phyloP scores from a whole-genome alignment of 2,329 filamentous ascomycete genomes.

The Colletotrichum navitas region DNA sequence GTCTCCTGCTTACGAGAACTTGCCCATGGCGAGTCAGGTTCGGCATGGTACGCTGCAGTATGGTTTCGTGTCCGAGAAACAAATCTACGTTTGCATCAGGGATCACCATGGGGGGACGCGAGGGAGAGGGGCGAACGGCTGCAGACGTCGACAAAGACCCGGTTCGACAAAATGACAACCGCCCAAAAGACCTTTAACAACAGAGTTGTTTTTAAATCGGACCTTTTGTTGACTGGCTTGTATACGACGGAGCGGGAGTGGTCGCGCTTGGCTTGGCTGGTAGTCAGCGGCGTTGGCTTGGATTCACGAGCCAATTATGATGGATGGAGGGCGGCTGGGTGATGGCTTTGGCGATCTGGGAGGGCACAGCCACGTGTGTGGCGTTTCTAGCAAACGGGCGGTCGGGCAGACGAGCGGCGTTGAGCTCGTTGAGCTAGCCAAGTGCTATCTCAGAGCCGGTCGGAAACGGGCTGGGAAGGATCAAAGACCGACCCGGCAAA shows the following conservation, averaged over 20 bases:
- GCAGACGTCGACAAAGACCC: neutral
- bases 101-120: neutral
- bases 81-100: neutral
- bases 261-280: slow-evolving; percentile 5
- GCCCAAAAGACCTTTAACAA: slow-evolving; percentile 1
- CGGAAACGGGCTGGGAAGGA: neutral
- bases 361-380: slow-evolving; percentile 19
- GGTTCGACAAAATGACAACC: neutral
- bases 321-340: neutral
- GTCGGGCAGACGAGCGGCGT: neutral
- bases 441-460: neutral
- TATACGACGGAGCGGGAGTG: slow-evolving; percentile 1
- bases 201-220: slow-evolving; percentile 14
- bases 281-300: slow-evolving; percentile 6
- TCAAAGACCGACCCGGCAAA: slow-evolving; percentile 2
- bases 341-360: neutral
- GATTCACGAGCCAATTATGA: neutral
- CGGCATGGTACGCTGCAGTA: neutral
- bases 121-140: neutral
- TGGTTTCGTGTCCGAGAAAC: neutral
- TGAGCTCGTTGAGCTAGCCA: neutral
- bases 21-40: neutral
- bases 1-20: neutral
- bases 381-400: slow-evolving; percentile 7
- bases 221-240: neutral